phyloP scores from a whole-genome alignment of 2,329 filamentous ascomycete species.

The Fusarium coffeatum region DNA sequence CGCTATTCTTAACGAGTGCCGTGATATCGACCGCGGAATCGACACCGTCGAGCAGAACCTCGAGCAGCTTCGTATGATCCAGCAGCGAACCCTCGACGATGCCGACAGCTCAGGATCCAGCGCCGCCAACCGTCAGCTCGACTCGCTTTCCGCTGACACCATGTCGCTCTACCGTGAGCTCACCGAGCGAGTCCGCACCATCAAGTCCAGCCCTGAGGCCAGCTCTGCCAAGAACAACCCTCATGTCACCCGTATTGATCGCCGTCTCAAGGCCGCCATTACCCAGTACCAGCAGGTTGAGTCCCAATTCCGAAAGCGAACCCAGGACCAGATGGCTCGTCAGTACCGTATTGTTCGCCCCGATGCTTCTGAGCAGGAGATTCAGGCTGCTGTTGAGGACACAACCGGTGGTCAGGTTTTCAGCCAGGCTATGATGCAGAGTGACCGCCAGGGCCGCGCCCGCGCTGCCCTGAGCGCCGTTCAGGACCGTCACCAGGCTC shows the following conservation, averaged over 20 bases:
- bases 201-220: conserved; percentile 86
- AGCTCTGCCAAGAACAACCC: conserved; percentile 77
- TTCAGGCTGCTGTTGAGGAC: conserved; percentile 81
- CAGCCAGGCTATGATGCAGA: conserved; percentile 85
- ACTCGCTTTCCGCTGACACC: conserved; percentile 79
- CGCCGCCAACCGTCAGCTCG: conserved; percentile 75
- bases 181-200: conserved; percentile 79
- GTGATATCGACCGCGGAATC: conserved; percentile 81
- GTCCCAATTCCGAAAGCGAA: conserved; percentile 80
- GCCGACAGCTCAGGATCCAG: conserved; percentile 77
- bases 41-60: conserved; percentile 79
- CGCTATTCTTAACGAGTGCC: conserved; percentile 85
- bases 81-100: conserved; percentile 78
- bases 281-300: conserved; percentile 85
- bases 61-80: conserved; percentile 75
- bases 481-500: conserved; percentile 83
- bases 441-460: conserved; percentile 83
- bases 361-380: conserved; percentile 81
- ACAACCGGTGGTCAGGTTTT: conserved; percentile 82
- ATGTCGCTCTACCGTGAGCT: conserved; percentile 86
- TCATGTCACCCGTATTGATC: conserved; percentile 85
- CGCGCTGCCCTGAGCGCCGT: conserved; percentile 83
- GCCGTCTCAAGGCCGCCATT: conserved; percentile 83
- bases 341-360: conserved; percentile 92
- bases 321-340: conserved; percentile 84